These are phyloP conservation scores for Hirschfeldia incana DNA, from an alignment of 345 rosid species.

Conservation along the genomic window DNA sequence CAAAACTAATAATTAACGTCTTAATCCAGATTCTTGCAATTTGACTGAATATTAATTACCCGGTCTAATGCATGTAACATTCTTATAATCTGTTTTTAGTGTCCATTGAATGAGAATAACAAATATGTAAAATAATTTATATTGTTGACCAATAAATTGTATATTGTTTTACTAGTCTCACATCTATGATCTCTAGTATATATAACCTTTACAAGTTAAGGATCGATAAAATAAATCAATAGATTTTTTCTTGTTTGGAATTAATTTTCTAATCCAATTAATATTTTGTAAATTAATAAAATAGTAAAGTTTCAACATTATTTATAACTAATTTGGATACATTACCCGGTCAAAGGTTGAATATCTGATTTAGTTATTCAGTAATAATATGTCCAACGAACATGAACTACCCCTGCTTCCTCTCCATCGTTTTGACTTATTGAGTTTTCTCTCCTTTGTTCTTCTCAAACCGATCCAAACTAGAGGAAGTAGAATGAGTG, in stretches of 20 bases:
- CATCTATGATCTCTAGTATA: not conserved
- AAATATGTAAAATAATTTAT: not conserved
- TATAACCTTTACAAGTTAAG: not conserved
- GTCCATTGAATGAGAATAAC: not conserved
- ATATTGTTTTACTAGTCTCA: not conserved
- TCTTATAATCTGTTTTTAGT: not conserved
- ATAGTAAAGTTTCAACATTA: not conserved
- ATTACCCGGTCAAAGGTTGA: not conserved
- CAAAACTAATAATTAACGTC: not conserved
- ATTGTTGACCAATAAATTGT: not conserved
- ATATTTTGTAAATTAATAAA: not conserved
- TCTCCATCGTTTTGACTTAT: not conserved
- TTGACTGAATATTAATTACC: slow-evolving; percentile 2
- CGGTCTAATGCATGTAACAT: slow-evolving; percentile 11
- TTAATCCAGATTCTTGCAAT: not conserved
- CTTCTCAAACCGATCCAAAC: not conserved
- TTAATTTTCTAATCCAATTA: not conserved
- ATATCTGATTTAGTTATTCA: not conserved
- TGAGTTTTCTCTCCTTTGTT: not conserved
- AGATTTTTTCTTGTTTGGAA: not conserved
- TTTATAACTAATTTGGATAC: not conserved
- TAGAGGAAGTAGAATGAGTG: slow-evolving; percentile 25
- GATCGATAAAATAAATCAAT: not conserved
- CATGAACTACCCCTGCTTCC: not conserved
- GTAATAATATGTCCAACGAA: not conserved